Evolutionary conservation across 768 basidiomycete genomes (phyloP).

Genomic region (Mycena metata): DNA sequence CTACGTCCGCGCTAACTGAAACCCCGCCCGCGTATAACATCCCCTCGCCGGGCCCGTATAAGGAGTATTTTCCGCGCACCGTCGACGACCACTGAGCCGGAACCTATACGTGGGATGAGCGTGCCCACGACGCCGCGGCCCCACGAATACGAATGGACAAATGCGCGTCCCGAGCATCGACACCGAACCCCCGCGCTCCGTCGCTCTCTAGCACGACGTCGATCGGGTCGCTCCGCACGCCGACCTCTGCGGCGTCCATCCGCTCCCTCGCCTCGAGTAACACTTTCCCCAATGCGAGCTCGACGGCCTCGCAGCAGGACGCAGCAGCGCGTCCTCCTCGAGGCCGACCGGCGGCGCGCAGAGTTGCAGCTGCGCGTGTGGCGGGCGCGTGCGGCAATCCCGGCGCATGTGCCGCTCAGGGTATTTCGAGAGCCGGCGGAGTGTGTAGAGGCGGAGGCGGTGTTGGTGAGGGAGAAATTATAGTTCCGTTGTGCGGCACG

Average conservation of each 20-base stretch:
- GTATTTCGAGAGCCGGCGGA: slow-evolving; percentile 79
- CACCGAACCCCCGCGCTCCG: no score
- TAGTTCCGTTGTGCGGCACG: slow-evolving; percentile 6
- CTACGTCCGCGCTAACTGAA: slow-evolving; percentile 27
- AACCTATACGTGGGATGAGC: slow-evolving; percentile 31
- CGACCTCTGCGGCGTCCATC: slow-evolving; percentile 18
- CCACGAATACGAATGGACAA: background rate
- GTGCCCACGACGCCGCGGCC: slow-evolving; percentile 6
- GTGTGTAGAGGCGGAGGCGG: slow-evolving; percentile 71
- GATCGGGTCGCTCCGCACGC: background rate
- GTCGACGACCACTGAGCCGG: slow-evolving; percentile 42
- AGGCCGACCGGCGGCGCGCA: slow-evolving; percentile 66
- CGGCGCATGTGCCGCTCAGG: slow-evolving; percentile 68
- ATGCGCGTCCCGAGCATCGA: no score
- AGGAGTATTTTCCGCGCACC: slow-evolving; percentile 40
- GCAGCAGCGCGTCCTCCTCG: slow-evolving; percentile 48
- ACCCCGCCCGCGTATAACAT: slow-evolving; percentile 19
- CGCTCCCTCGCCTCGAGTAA: background rate
- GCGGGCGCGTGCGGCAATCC: slow-evolving; percentile 71
- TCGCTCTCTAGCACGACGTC: no score
- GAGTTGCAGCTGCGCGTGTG: slow-evolving; percentile 77
- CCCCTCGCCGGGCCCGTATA: slow-evolving; percentile 12
- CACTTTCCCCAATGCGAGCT: no score
- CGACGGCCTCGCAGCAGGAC: slow-evolving; percentile 16
- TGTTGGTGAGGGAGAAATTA: slow-evolving; percentile 50